Evolutionary conservation across 768 basidiomycete species (phyloP).

Genomic region (Lanmaoa pseudosensibilis): DNA sequence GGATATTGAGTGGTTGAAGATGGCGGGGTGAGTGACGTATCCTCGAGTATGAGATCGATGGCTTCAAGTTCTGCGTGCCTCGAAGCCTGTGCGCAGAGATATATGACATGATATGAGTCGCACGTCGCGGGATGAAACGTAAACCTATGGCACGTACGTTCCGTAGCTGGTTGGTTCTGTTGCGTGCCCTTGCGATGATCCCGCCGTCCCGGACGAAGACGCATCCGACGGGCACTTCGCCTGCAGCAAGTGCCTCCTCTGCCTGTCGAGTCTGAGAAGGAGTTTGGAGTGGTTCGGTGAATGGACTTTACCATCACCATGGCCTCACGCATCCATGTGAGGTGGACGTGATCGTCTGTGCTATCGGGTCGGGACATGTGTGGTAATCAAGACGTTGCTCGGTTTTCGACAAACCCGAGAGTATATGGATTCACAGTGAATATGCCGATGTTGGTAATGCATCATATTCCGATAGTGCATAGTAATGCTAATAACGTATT

Average conservation of each 20-base stretch:
- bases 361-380: conserved; percentile 3
- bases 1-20: conserved; percentile 48
- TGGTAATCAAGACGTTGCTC: not conserved
- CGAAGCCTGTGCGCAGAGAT: conserved; percentile 67
- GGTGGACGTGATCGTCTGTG: conserved; percentile 32
- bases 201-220: conserved; percentile 81
- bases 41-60: conserved; percentile 80
- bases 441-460: too few species aligned
- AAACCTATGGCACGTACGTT: conserved; percentile 58
- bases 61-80: conserved; percentile 97
- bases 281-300: not conserved
- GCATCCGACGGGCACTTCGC: conserved; percentile 96
- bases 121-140: not conserved
- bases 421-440: not conserved
- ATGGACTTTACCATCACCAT: conserved; percentile 66
- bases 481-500: too few species aligned
- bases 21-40: conserved; percentile 55
- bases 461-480: too few species aligned
- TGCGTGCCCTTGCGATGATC: conserved; percentile 84
- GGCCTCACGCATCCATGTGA: conserved; percentile 81
- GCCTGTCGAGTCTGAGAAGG: conserved; percentile 48
- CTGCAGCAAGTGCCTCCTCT: conserved; percentile 77
- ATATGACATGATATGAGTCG: not conserved
- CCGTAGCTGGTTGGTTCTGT: conserved; percentile 89
- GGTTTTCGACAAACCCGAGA: not conserved